Evolutionary conservation across 1,139 yeast species (phyloP).

Genomic region (Blastobotrys malaysiensis): DNA sequence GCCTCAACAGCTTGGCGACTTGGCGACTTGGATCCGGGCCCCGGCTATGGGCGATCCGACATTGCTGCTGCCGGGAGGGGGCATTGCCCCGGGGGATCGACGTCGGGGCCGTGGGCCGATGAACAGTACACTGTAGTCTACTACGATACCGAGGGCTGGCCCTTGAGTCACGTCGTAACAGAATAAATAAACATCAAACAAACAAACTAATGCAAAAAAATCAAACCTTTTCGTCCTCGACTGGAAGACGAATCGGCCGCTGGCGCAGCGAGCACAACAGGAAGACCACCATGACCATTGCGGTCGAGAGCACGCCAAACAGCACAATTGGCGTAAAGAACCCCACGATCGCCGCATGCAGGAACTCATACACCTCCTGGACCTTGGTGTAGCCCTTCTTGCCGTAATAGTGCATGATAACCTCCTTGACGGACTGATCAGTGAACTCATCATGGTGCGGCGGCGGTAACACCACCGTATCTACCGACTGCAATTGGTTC

Average conservation of each 20-base stretch:
- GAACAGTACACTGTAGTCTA: no score
- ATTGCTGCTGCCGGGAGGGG: no score
- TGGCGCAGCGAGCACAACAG: conserved; percentile 11
- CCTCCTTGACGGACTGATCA: conserved; percentile 11
- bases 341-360: conserved; percentile 20
- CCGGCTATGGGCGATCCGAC: no score
- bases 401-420: conserved; percentile 19
- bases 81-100: no score
- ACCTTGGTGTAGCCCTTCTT: conserved; percentile 13
- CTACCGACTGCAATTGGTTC: background rate
- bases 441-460: background rate
- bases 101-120: no score
- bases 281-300: conserved; percentile 22
- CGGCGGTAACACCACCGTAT: conserved; percentile 5
- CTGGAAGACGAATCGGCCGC: background rate
- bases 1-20: no score
- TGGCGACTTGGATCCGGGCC: no score
- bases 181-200: background rate
- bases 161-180: background rate
- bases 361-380: conserved; percentile 17
- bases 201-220: background rate
- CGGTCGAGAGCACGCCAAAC: conserved; percentile 17
- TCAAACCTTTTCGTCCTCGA: conserved; percentile 3
- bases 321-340: conserved; percentile 23
- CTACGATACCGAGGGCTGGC: no score